Evolutionary conservation across 169 alveolate genomes (phyloP).

Genomic region (Cryptosporidium baileyi): DNA sequence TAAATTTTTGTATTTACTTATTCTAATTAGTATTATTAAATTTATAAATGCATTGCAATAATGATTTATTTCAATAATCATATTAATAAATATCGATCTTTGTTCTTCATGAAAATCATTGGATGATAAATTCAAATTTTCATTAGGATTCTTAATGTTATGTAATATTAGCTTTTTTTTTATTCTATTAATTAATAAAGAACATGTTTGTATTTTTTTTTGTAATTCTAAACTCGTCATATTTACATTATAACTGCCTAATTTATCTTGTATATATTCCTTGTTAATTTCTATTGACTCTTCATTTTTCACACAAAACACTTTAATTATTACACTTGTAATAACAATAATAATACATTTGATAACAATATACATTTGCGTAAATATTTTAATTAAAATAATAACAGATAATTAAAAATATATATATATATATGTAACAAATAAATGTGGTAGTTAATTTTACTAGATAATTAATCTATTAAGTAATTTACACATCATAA

Average conservation of each 20-base stretch:
- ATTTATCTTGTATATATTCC: too few species aligned
- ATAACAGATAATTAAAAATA: too few species aligned
- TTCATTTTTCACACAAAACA: background rate
- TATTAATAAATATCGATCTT: background rate
- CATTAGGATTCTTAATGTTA: background rate
- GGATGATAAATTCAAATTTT: background rate
- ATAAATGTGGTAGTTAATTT: too few species aligned
- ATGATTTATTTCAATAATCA: background rate
- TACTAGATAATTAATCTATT: too few species aligned
- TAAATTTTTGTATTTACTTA: background rate
- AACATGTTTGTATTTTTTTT: conserved; percentile 18
- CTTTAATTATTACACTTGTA: too few species aligned
- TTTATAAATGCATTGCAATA: conserved; percentile 12
- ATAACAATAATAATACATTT: too few species aligned
- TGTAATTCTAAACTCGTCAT: conserved; percentile 4
- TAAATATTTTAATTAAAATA: too few species aligned
- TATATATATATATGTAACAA: too few species aligned
- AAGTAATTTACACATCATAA: too few species aligned
- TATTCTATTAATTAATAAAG: background rate
- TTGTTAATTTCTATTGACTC: background rate
- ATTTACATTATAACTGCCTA: background rate
- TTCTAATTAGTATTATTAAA: conserved; percentile 10
- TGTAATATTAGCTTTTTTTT: background rate
- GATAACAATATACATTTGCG: too few species aligned
- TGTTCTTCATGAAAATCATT: background rate